Evolutionary conservation across 164 flowering plant genomes (phyloP).

Genomic region (Cinnamomum micranthum): DNA sequence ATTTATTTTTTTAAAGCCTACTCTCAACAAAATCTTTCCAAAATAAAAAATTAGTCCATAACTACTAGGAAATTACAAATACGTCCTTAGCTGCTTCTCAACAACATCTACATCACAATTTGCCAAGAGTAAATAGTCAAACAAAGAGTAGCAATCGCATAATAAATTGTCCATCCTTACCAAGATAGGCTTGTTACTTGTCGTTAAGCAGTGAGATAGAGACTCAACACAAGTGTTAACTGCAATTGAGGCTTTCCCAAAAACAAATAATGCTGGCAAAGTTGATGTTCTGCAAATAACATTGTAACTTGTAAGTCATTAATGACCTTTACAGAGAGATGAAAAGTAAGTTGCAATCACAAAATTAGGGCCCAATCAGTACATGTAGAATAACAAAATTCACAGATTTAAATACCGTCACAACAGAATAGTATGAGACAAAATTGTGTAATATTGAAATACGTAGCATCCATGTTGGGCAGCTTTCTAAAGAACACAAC

Average conservation of each 20-base stretch:
- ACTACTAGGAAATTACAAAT: too few species aligned
- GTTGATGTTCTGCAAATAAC: slow-evolving; percentile 66
- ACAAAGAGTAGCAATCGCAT: background rate
- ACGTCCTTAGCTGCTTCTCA: background rate
- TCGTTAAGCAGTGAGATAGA: slow-evolving; percentile 31
- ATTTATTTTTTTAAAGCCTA: too few species aligned
- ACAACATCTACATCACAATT: background rate
- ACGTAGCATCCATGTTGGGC: too few species aligned
- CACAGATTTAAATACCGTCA: too few species aligned
- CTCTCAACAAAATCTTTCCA: too few species aligned
- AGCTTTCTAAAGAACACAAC: too few species aligned
- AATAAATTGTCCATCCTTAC: slow-evolving; percentile 29
- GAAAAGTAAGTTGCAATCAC: background rate
- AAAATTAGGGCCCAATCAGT: too few species aligned
- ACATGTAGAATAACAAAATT: too few species aligned
- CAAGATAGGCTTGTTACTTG: slow-evolving; percentile 50
- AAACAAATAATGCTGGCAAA: slow-evolving; percentile 80
- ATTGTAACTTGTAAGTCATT: background rate
- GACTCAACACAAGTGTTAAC: slow-evolving; percentile 43
- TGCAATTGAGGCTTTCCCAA: slow-evolving; percentile 62
- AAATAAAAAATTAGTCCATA: too few species aligned
- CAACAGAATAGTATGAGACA: too few species aligned
- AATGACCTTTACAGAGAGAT: background rate
- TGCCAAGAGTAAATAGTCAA: background rate
- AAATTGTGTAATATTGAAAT: too few species aligned